Base-by-base conservation (phyloP, 2,329 filamentous ascomycete genomes). In the Stromatinia cepivora region DNA sequence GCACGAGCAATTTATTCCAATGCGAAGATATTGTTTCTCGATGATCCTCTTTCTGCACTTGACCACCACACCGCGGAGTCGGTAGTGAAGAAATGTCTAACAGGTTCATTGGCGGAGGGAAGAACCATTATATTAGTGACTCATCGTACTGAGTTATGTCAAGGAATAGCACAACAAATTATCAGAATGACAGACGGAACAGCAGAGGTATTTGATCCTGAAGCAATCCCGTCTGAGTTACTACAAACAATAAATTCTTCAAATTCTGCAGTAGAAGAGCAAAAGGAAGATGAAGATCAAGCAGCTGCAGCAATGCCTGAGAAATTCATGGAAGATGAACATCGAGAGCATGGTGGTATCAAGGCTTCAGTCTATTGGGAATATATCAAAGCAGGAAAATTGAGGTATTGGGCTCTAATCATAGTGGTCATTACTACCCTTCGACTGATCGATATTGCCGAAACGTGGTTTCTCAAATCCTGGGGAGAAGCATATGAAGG, bases 401-500 rank as follows among this genome's bases (percentile, higher is more conserved):
- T 94, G 57, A 83, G 83, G 69, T 92, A 89, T 83, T 97, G 93
- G 93, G 78, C 81, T 4, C 75, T 87, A 1, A 83, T 94, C 3
- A 81, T 94, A 4, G 46, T 87, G 1, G 81, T 89, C 17, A 87
- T 94, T 70, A 79, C 85, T 8, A 53, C 88, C 0, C 92, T 88
- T 74, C 88, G 93, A 9, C 76, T 88, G 17, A 81, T 87, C 25
- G 86, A 89, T 50, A 83, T 96, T 52, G 84, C 84, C 1, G 87
- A 92, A 75, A 89, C 87, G 1, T 94, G 92, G 86, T 94, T 95
- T 57, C 84, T 97, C 67, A 96, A 97, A 77, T 85, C 90, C 36
- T 97, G 93, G 93, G 92, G 92, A 42, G 92, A 96, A 77, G 88
- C 88, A 9, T 94, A 94, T 78, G 81, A 83, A 48, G 72, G 77